A percentile compares a stretch with the other conserved stretches of the same genome.
These are phyloP conservation scores for Pichia insulana DNA, from an alignment of 805 yeast species.

Conservation along the genomic window DNA sequence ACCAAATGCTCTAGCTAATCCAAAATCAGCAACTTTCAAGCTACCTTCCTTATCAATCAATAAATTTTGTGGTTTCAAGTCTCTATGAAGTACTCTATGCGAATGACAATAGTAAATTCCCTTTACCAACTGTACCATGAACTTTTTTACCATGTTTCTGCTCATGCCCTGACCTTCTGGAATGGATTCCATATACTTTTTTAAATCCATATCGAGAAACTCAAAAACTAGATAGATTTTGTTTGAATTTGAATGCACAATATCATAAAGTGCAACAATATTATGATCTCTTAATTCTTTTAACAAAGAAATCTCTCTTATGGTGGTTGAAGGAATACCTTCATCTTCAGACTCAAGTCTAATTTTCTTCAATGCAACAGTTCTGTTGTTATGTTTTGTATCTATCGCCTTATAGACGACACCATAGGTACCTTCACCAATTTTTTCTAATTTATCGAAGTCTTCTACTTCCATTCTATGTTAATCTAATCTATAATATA, in stretches of 20 bases:
- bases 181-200: slow-evolving; percentile 92
- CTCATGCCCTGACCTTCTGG: slow-evolving; percentile 89
- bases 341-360: slow-evolving; percentile 94
- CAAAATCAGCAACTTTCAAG: slow-evolving; percentile 85
- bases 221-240: slow-evolving; percentile 91
- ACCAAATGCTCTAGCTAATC: slow-evolving; percentile 94
- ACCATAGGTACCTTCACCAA: slow-evolving; percentile 98
- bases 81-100: slow-evolving; percentile 90
- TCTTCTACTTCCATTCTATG: slow-evolving; percentile 65
- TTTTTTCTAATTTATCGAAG: slow-evolving; percentile 88
- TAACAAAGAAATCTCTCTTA: slow-evolving; percentile 87
- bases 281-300: slow-evolving; percentile 92
- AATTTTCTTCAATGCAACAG: slow-evolving; percentile 92
- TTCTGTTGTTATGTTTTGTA: slow-evolving; percentile 78
- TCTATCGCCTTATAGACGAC: slow-evolving; percentile 96
- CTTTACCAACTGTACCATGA: slow-evolving; percentile 83
- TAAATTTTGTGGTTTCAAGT: slow-evolving; percentile 92
- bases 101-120: slow-evolving; percentile 93
- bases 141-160: slow-evolving; percentile 81
- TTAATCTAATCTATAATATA: background rate
- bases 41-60: slow-evolving; percentile 93
- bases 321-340: slow-evolving; percentile 98
- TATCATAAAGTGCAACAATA: slow-evolving; percentile 84
- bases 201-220: slow-evolving; percentile 86
- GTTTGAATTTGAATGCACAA: slow-evolving; percentile 89